These are phyloP conservation scores for Pholiota adiposa DNA, from an alignment of 1,284 basidiomycete genomes.

Conservation along the genomic window DNA sequence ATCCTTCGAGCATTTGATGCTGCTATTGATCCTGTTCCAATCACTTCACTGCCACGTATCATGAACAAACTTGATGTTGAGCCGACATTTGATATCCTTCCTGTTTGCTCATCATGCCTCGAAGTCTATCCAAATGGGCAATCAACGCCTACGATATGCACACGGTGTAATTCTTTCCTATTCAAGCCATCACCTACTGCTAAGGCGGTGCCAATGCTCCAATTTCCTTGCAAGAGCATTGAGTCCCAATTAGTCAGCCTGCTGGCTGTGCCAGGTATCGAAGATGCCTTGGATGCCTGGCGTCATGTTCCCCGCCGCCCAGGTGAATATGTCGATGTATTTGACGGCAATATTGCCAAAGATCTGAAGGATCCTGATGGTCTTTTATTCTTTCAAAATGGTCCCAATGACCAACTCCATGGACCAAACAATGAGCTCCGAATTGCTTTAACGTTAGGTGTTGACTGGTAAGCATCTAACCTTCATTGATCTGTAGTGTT, in stretches of 20 bases:
- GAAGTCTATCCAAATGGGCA: conserved; percentile 2
- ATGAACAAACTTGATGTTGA: conserved; percentile 10
- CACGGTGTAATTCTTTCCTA: neutral
- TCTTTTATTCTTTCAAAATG: conserved; percentile 1
- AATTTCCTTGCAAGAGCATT: conserved; percentile 18
- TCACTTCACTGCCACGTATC: conserved; percentile 4
- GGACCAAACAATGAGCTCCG: conserved; percentile 6
- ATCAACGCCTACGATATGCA: neutral
- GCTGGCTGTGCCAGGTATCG: conserved; percentile 20
- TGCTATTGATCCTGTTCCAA: neutral
- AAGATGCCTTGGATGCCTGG: conserved; percentile 20
- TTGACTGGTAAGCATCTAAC: conserved; percentile 15
- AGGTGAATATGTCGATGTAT: neutral
- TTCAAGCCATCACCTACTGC: neutral
- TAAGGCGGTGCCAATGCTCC: conserved; percentile 1
- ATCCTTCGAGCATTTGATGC: conserved; percentile 5
- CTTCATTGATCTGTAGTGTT: neutral
- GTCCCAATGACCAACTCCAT: neutral
- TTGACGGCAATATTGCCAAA: conserved; percentile 7
- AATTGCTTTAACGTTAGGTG: conserved; percentile 13
- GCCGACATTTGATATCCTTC: conserved; percentile 7
- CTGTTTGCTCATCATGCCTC: conserved; percentile 9
- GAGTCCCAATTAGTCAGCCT: conserved; percentile 21
- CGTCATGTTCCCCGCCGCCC: neutral
- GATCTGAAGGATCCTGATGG: neutral